Evolutionary conservation across 1,284 basidiomycete genomes (phyloP), one percentile per base, ranked within the genome.

Genomic region (Pseudozyma pruni): DNA sequence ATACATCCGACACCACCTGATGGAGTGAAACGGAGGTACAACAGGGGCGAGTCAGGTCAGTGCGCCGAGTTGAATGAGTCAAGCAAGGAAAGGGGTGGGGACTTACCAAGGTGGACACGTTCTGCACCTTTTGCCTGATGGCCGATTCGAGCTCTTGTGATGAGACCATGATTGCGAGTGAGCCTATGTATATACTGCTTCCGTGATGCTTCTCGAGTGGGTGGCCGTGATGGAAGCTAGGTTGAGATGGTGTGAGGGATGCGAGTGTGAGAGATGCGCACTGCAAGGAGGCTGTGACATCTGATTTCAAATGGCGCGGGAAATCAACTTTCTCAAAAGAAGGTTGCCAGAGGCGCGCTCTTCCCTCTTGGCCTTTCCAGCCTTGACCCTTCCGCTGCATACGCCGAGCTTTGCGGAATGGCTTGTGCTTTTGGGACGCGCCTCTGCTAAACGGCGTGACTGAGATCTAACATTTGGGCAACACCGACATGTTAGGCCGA

Each of bases 1-100:
- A 81, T 8, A 82, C 80, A 55, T 82, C 80, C 11, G 79, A 80
- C 4, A 82, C 79, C 25, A 81, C 55, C 72, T 74, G 46, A 25
- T n/a, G n/a, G 2, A 39, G 31, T 14, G 11, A 3, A 13, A 47
- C 8, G 14, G 29, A 10, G 33, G 33, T 35, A 33, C 13, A 38
- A 23, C 7, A 29, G 25, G 14, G 35, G 34, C 7, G 11, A 29
- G 37, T 34, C 35, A 42, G 39, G 11, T 16, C 14, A 8, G 17
- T 10, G 33, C 13, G 23, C 19, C 9, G n/a, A 5, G 23, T 19
- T 20, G n/a, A 40, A 14, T 23, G 29, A 29, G 27, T 7, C 27
- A 6, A 29, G 11, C 27, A 29, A 6, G 19, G 34, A 20, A n/a
- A 4, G 22, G 20, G 32, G 4, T 4, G 8, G 33, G 33, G n/a